phyloP scores from a whole-genome alignment of 805 yeast genomes.

The Myxozyma mucilagina region DNA sequence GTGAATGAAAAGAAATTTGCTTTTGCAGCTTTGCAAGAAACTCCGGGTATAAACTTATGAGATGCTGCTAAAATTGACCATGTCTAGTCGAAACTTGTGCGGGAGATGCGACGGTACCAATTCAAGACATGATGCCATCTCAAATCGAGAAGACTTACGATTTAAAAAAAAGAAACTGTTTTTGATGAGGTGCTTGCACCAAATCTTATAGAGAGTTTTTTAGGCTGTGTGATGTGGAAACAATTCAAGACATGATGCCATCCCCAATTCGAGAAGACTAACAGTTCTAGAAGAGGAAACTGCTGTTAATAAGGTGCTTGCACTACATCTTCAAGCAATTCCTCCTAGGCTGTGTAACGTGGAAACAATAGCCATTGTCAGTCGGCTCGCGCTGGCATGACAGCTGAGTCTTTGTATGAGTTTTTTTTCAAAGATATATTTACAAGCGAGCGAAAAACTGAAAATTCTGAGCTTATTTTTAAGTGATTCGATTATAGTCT shows the following conservation, averaged over 20 bases:
- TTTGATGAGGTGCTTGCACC: background rate
- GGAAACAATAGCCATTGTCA: background rate
- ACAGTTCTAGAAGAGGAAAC: background rate
- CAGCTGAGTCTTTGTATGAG: background rate
- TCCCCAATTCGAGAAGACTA: background rate
- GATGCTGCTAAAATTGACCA: too few relatives aligned
- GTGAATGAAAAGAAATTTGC: too few relatives aligned
- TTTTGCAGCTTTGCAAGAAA: too few relatives aligned
- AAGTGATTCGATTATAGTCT: too few relatives aligned
- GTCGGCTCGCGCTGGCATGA: background rate
- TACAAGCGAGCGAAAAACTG: background rate
- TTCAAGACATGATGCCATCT: too few relatives aligned
- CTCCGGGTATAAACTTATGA: too few relatives aligned
- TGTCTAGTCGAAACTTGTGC: too few relatives aligned
- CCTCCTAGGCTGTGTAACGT: background rate
- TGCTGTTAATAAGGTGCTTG: background rate
- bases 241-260: too few relatives aligned
- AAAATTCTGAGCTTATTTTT: background rate
- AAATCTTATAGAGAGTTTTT: too few relatives aligned
- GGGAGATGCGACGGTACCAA: too few relatives aligned
- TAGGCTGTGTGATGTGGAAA: too few relatives aligned
- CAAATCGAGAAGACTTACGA: background rate
- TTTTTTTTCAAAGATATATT: background rate
- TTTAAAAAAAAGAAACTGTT: background rate
- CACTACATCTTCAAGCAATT: background rate